Evolutionary conservation across 2,329 filamentous ascomycete genomes (phyloP).

Genomic region (Aspergillus candidus): DNA sequence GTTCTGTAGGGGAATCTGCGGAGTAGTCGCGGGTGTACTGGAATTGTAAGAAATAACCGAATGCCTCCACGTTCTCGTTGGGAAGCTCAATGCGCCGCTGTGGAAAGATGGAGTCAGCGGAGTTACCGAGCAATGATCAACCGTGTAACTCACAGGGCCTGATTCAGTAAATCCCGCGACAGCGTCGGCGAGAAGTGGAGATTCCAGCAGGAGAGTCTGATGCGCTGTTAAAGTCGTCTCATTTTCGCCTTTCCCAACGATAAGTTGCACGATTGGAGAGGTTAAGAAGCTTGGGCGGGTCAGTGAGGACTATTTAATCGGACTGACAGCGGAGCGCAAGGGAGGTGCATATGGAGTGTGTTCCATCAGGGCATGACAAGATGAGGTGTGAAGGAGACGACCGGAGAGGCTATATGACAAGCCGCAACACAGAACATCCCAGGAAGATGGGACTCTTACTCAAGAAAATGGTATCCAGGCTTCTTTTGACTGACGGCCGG

Average conservation of each 20-base stretch:
- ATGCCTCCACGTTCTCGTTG: constrained; percentile 63
- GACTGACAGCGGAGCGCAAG: too few species aligned
- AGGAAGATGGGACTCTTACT: constrained; percentile 17
- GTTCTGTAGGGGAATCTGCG: constrained; percentile 55
- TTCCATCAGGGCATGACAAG: neutral
- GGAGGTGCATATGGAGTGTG: neutral
- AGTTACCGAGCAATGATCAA: constrained; percentile 1
- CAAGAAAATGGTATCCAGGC: constrained; percentile 21
- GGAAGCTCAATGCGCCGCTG: constrained; percentile 63
- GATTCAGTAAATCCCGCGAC: constrained; percentile 58
- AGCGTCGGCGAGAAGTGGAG: constrained; percentile 65
- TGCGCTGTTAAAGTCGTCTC: constrained; percentile 68
- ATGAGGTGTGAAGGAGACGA: too few species aligned
- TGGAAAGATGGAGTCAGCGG: constrained; percentile 16
- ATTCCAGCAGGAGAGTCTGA: constrained; percentile 66
- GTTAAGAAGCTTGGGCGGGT: constrained; percentile 48
- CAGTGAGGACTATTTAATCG: constrained; percentile 2
- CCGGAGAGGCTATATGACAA: too few species aligned
- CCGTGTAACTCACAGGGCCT: constrained; percentile 49
- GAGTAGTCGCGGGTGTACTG: constrained; percentile 86
- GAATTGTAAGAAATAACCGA: constrained; percentile 74
- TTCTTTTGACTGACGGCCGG: constrained; percentile 15
- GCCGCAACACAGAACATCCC: neutral
- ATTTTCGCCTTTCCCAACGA: constrained; percentile 56
- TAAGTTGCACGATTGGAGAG: constrained; percentile 63